Percentiles rank a stretch among this genome's conserved stretches.
phyloP scores from a whole-genome alignment of 2,329 filamentous ascomycete genomes.

The Chlorencoelia australis region DNA sequence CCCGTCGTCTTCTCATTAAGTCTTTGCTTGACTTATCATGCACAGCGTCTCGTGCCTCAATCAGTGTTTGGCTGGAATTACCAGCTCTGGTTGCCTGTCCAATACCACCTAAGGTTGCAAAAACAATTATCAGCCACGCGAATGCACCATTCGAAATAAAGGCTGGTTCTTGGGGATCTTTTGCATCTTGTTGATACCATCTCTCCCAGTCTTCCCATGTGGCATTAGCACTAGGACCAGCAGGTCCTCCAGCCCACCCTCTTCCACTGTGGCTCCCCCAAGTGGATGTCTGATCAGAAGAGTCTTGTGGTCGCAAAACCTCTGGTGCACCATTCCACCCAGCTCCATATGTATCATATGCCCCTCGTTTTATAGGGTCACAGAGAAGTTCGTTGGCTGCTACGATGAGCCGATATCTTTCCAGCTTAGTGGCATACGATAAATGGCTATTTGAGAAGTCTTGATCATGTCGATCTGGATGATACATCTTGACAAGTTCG shows the following conservation, averaged over 20 bases:
- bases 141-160: conserved; percentile 77
- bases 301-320: conserved; percentile 20
- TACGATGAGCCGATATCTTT: conserved; percentile 83
- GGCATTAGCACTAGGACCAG: conserved; percentile 57
- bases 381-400: conserved; percentile 83
- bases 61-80: conserved; percentile 47
- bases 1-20: conserved; percentile 42
- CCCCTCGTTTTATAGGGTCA: conserved; percentile 63
- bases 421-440: conserved; percentile 56
- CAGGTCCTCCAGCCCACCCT: conserved; percentile 21
- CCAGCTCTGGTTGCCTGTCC: conserved; percentile 63
- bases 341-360: conserved; percentile 72
- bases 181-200: conserved; percentile 51
- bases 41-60: conserved; percentile 56
- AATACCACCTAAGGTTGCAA: conserved; percentile 60
- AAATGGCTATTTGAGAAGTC: conserved; percentile 34
- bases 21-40: conserved; percentile 57
- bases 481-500: conserved; percentile 89
- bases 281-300: conserved; percentile 19
- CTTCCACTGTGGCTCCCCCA: conserved; percentile 13
- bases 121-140: conserved; percentile 56
- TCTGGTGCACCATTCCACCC: conserved; percentile 58
- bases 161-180: conserved; percentile 40
- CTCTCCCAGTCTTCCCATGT: conserved; percentile 98
- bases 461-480: conserved; percentile 60